These are phyloP conservation scores for Candida andamanensis DNA, from an alignment of 805 yeast species.

Conservation along the genomic window DNA sequence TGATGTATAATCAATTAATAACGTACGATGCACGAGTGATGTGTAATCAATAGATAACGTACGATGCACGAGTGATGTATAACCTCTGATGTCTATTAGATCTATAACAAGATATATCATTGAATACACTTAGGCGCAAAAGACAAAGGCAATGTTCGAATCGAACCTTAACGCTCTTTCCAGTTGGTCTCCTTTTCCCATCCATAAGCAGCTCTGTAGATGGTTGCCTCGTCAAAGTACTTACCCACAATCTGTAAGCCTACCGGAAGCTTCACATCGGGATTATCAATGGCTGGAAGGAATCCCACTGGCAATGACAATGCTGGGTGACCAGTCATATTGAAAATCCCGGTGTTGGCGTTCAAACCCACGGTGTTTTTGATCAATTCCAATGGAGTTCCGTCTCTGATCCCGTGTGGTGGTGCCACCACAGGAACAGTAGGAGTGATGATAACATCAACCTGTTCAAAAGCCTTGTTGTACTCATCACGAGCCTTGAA, in stretches of 20 bases:
- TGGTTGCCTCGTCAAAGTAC: conserved; percentile 8
- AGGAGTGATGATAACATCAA: conserved; percentile 12
- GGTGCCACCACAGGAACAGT: conserved; percentile 13
- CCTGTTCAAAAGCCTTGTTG: conserved; percentile 10
- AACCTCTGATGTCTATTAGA: no score
- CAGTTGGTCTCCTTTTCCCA: conserved; percentile 11
- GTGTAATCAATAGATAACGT: no score
- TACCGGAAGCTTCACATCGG: conserved; percentile 9
- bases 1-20: no score
- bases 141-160: no score
- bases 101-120: no score
- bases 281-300: conserved; percentile 10
- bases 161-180: conserved; percentile 3
- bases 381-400: conserved; percentile 10
- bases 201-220: conserved; percentile 11
- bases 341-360: conserved; percentile 12
- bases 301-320: conserved; percentile 10
- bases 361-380: conserved; percentile 12
- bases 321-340: conserved; percentile 14
- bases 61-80: no score
- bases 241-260: conserved; percentile 13
- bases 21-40: no score
- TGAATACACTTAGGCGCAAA: no score
- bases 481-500: conserved; percentile 11
- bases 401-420: conserved; percentile 12